Conservation (phyloP, 1,284 basidiomycete genomes). For the Sporisorium reilianum region DNA sequence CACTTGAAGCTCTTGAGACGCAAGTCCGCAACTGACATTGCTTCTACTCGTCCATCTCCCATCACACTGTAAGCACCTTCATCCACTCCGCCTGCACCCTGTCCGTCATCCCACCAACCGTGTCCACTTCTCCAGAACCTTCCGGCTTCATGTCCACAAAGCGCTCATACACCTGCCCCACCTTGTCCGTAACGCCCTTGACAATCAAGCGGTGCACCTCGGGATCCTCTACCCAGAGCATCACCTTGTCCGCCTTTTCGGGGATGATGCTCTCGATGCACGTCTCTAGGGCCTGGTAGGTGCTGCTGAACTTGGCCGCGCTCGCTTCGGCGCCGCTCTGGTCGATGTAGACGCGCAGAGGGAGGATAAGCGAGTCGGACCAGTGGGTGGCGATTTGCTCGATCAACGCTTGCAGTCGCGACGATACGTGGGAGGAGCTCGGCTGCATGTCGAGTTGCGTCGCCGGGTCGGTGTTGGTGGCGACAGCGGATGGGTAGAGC, state of each 20-base stretch:
- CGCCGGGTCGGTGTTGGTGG: not conserved
- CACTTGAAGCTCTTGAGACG: too few relatives aligned
- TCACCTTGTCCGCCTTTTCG: constrained; percentile 28
- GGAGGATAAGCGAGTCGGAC: constrained; percentile 32
- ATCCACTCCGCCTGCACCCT: constrained; percentile 19
- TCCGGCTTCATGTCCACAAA: constrained; percentile 12
- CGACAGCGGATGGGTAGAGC: constrained; percentile 28
- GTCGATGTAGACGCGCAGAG: constrained; percentile 39
- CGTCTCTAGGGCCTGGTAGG: constrained; percentile 38
- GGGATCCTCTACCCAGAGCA: constrained; percentile 36
- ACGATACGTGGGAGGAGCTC: constrained; percentile 9
- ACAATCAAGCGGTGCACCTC: constrained; percentile 34
- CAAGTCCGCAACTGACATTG: too few relatives aligned
- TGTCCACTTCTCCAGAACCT: not conserved
- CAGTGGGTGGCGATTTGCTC: constrained; percentile 17
- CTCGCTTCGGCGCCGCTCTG: constrained; percentile 11
- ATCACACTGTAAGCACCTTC: constrained; percentile 7
- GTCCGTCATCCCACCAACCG: constrained; percentile 10
- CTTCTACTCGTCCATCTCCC: not conserved
- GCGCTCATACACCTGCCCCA: constrained; percentile 7
- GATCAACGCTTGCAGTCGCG: constrained; percentile 14
- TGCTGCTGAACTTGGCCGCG: constrained; percentile 20
- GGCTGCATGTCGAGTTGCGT: constrained; percentile 27
- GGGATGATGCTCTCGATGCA: constrained; percentile 34
- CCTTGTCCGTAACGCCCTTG: constrained; percentile 1